phyloP scores from a whole-genome alignment of 202 grass and related monocot species.

The Setaria viridis region DNA sequence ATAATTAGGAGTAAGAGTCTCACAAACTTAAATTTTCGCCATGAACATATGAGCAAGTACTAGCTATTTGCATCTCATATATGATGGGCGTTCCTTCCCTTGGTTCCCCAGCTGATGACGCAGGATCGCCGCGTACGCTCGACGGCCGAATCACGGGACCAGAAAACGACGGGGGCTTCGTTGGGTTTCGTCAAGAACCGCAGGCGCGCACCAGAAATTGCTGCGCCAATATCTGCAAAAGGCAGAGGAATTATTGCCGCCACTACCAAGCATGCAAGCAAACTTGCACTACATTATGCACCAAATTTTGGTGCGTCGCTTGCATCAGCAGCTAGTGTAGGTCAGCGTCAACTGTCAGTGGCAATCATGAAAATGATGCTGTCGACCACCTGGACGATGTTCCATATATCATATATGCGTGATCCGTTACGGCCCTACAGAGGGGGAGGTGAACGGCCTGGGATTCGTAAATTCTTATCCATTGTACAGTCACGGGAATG shows the following conservation, averaged over 20 bases:
- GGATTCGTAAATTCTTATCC: neutral
- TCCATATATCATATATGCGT: neutral
- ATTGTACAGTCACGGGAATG: neutral
- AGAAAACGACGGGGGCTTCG: conserved; percentile 23
- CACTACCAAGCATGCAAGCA: neutral
- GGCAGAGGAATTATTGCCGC: conserved; percentile 44
- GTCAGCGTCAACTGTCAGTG: neutral
- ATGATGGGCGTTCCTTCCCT: too few species aligned
- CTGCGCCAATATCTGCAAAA: conserved; percentile 42
- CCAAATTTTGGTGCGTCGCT: neutral
- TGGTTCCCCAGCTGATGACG: neutral
- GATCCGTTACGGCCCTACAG: neutral
- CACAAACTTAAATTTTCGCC: too few species aligned
- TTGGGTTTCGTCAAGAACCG: conserved; percentile 38
- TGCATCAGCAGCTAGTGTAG: conserved; percentile 29
- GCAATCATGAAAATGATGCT: conserved; percentile 10
- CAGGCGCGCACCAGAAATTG: conserved; percentile 44
- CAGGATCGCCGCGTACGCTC: conserved; percentile 43
- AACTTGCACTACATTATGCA: neutral
- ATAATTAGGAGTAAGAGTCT: too few species aligned
- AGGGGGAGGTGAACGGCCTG: neutral
- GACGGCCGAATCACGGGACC: conserved; percentile 3
- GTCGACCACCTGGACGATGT: conserved; percentile 15
- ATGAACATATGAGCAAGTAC: neutral
- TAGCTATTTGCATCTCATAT: too few species aligned